These are phyloP conservation scores for Trebouxia gelatinosa DNA, from an alignment of 163 green algal genomes.

Conservation along the genomic window DNA sequence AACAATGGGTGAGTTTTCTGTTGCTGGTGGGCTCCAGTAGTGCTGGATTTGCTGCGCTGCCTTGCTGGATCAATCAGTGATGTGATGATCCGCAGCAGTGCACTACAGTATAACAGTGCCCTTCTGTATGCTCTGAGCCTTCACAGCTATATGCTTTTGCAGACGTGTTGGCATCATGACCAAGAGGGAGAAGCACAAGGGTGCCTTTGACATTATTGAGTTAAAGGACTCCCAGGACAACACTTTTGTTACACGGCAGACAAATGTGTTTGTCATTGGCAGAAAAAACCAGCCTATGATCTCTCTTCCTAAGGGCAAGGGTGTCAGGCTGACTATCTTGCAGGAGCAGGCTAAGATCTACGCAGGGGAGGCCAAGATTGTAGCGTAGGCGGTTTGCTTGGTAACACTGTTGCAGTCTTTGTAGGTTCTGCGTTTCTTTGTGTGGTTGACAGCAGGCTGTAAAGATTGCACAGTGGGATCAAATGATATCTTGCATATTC, in stretches of 20 bases:
- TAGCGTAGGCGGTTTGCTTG: neutral
- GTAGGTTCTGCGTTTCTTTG: too few relatives aligned
- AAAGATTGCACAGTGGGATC: too few relatives aligned
- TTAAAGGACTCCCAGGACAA: slow-evolving; percentile 85
- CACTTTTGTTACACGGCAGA: slow-evolving; percentile 58
- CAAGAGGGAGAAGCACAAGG: slow-evolving; percentile 98
- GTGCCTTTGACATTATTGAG: slow-evolving; percentile 93
- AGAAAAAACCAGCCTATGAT: slow-evolving; percentile 95
- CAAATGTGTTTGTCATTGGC: slow-evolving; percentile 98
- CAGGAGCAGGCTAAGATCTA: slow-evolving; percentile 44
- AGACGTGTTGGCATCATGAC: slow-evolving; percentile 89
- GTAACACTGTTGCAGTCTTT: too few relatives aligned
- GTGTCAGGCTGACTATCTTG: slow-evolving; percentile 69
- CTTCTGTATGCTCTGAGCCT: neutral
- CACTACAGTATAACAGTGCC: neutral
- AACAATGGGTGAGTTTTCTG: slow-evolving; percentile 89
- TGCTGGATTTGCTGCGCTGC: too few relatives aligned
- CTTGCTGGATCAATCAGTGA: too few relatives aligned
- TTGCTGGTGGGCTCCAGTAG: too few relatives aligned
- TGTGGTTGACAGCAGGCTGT: too few relatives aligned
- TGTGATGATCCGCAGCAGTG: too few relatives aligned
- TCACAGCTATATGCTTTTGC: neutral
- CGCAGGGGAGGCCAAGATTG: slow-evolving; percentile 22
- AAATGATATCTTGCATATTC: too few relatives aligned
- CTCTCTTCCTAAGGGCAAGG: slow-evolving; percentile 98